These are phyloP conservation scores for Phanerochaete carnosa DNA, from an alignment of 768 basidiomycete genomes.

Conservation along the genomic window DNA sequence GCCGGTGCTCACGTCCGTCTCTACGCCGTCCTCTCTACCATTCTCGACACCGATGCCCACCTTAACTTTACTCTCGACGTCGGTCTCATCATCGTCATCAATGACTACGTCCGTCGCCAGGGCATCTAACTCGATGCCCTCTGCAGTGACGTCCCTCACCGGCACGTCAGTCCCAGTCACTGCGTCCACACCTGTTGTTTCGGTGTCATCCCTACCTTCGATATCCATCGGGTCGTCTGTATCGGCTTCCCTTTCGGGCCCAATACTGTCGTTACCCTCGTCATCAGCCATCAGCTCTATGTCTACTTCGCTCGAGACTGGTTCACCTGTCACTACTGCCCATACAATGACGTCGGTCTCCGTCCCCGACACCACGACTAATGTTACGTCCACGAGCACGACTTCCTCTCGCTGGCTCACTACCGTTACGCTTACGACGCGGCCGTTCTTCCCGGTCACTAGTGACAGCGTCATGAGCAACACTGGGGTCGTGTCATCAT, in stretches of 20 bases:
- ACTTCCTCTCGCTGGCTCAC: not conserved
- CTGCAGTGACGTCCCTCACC: not conserved
- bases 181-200: not conserved
- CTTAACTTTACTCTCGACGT: not conserved
- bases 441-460: slow-evolving; percentile 4
- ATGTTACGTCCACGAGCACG: not conserved
- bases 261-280: not conserved
- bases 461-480: not conserved
- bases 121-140: not conserved
- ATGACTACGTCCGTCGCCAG: not conserved
- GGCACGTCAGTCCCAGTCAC: not conserved
- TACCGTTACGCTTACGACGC: not conserved
- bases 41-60: not conserved
- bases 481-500: not conserved
- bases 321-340: too few relatives aligned
- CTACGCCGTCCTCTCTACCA: not conserved
- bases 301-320: too few relatives aligned
- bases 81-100: not conserved
- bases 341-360: not conserved
- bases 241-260: not conserved
- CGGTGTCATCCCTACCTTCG: not conserved
- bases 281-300: not conserved
- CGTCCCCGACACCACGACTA: not conserved
- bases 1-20: not conserved
- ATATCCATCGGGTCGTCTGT: not conserved